A percentile compares a stretch with the other conserved stretches of the same genome.
phyloP scores from a whole-genome alignment of 2,329 filamentous ascomycete genomes.

The Beauveria rudraprayagi region DNA sequence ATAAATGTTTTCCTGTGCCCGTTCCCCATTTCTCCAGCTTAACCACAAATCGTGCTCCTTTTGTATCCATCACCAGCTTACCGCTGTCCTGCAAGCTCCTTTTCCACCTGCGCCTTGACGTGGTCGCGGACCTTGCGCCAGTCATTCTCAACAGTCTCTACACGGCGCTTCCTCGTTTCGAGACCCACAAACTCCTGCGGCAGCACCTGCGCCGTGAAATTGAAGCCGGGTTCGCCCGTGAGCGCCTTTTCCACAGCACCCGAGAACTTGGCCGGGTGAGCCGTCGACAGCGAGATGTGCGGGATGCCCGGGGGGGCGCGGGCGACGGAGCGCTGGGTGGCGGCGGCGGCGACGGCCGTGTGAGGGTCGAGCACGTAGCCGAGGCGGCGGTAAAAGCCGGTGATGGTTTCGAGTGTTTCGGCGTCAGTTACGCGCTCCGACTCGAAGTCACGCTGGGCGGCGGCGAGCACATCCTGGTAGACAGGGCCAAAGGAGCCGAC shows the following conservation, averaged over 20 bases:
- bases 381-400: conserved; percentile 46
- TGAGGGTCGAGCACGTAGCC: conserved; percentile 90
- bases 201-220: conserved; percentile 66
- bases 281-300: conserved; percentile 86
- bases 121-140: conserved; percentile 71
- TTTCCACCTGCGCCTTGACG: conserved; percentile 64
- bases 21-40: neutral
- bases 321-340: conserved; percentile 60
- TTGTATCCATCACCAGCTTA: neutral
- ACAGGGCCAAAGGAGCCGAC: conserved; percentile 76
- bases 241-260: conserved; percentile 76
- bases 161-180: conserved; percentile 64
- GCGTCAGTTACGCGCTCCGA: conserved; percentile 64
- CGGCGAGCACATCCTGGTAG: conserved; percentile 60
- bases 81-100: conserved; percentile 38
- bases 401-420: conserved; percentile 60
- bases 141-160: conserved; percentile 59
- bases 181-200: conserved; percentile 77
- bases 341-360: conserved; percentile 77
- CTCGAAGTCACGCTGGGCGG: conserved; percentile 67
- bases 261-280: conserved; percentile 92
- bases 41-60: neutral
- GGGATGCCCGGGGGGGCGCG: conserved; percentile 42
- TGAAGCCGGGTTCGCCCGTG: conserved; percentile 60
- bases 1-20: neutral